phyloP scores from a whole-genome alignment of 2,329 filamentous ascomycete species.

The Leptographium radiaticola region DNA sequence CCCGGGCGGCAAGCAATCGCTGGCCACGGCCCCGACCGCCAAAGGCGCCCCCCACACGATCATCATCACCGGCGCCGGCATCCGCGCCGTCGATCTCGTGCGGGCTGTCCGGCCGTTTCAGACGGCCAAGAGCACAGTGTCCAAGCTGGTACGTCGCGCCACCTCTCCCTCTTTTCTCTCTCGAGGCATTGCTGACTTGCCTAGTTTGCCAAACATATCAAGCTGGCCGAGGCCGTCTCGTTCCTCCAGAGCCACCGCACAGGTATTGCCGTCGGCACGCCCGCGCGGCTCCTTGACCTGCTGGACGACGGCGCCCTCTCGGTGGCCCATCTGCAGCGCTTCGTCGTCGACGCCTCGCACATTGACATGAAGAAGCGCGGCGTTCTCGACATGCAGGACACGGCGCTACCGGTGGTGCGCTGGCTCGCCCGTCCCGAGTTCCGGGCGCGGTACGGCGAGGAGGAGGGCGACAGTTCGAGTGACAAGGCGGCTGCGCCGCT shows the following conservation, averaged over 20 bases:
- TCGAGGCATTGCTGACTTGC: background rate
- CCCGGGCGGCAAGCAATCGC: slow-evolving; percentile 31
- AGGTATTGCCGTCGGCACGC: slow-evolving; percentile 83
- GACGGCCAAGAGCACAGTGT: slow-evolving; percentile 62
- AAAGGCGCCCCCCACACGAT: slow-evolving; percentile 74
- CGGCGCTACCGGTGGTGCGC: slow-evolving; percentile 64
- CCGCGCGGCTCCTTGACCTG: slow-evolving; percentile 67
- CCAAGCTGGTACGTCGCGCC: slow-evolving; percentile 51
- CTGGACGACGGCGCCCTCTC: slow-evolving; percentile 68
- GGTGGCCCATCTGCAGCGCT: slow-evolving; percentile 55
- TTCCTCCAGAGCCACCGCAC: slow-evolving; percentile 59
- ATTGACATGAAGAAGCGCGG: slow-evolving; percentile 92
- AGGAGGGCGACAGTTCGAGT: slow-evolving; percentile 5
- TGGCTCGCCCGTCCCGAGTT: slow-evolving; percentile 56
- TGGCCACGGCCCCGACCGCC: slow-evolving; percentile 41
- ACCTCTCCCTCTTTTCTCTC: background rate
- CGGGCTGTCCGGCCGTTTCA: slow-evolving; percentile 66
- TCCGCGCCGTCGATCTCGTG: slow-evolving; percentile 75
- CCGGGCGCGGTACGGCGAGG: slow-evolving; percentile 46
- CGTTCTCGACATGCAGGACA: slow-evolving; percentile 91
- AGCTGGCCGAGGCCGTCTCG: slow-evolving; percentile 72
- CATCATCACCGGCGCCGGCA: slow-evolving; percentile 70
- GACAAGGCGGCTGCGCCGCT: slow-evolving; percentile 12
- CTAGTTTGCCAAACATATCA: slow-evolving; percentile 93
- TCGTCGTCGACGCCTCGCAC: slow-evolving; percentile 84